Base-by-base conservation (phyloP, 2,329 filamentous ascomycete species). In the Botrytis elliptica region DNA sequence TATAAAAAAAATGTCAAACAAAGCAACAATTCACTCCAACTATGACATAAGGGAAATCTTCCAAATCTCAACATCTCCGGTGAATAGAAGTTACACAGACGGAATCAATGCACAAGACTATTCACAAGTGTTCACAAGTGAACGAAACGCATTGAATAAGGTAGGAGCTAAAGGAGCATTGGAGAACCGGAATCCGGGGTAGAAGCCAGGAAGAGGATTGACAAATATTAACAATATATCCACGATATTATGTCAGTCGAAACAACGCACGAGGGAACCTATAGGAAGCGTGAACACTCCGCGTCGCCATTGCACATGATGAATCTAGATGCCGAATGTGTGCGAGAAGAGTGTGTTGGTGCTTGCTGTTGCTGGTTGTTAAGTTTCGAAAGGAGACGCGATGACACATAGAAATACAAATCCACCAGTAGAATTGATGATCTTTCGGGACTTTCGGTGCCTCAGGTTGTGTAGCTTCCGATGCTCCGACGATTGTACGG, bases 401-500 rank as follows among this genome's bases (percentile, higher is more conserved):
- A 71, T 71, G 70, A 71, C 70, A 71, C 59, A 71, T 71, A 71
- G 36, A 71, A 71, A 63, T 44, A 9, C 22, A 33, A 25, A 33
- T 29, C 25, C 40, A 7, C 52, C 49, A 46, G 44, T 67, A 44
- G 60, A 29, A 16, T 44, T 22, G n/a, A 9, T 6, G 40, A 29
- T 55, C 52, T n/a, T 16, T 63, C 36, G 36, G 25, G n/a, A 22
- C 4, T 18, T 22, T 29, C 12, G 25, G n/a, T 44, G 62, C 62
- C 62, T 64, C 62, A 64, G 62, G 62, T n/a, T 25, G 25, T 18
- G 1, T n/a, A 4, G 36, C 60, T 40, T 63, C 38, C 60, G 60
- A 42, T 18, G 22, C 12, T n/a, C 60, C 57, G 29, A 42, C 60
- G 16, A 33, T 18, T 8, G n/a, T 29, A 57, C 7, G 52, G 52